Base-by-base conservation (phyloP, 1,139 yeast genomes). In the Suhomyces bribrorum region DNA sequence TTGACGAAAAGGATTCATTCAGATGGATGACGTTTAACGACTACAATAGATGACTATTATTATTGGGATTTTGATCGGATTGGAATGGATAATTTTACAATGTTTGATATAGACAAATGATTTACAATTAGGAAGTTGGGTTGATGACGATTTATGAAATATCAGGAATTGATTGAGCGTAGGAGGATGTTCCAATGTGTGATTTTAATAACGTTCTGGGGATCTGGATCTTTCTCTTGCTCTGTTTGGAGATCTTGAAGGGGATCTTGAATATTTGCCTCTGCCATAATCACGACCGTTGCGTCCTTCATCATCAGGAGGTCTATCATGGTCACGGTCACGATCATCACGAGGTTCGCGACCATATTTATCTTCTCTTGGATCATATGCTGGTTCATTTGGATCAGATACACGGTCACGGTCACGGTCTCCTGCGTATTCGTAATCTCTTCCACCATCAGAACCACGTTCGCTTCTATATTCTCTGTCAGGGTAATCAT, bases 191-290 rank as follows among this genome's bases (percentile, higher is more conserved):
- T n/a, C n/a, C n/a, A n/a, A n/a, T 55, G 60, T 1, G 42, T 64
- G 8, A 54, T 63, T 31, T 34, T 45, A 53, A 29, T 53, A 52
- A 34, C 68, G 62, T 43, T 61, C 69, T 9, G 73, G 74, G n/a
- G 73, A 67, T 49, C 73, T 63, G 27, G 73, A 66, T 53, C 74
- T 57, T 31, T 50, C 50, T 35, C 53, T 50, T 36, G 60, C 60
- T 49, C 65, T 60, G 40, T 59, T 58, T 12, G 73, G 73, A 11
- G 73, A 66, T 51, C 75, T 64, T 4, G 72, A 64, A 9, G 73
- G 71, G 2, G 71, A 64, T 48, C 72, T 60, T 26, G 73, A 64
- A 45, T 57, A 66, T 43, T 61, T 57, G 8, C 61, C 64, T 43
- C 67, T 50, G 14, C 51, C 56, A 38, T 47, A 49, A 22, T 50